Evolutionary conservation across 345 rosid genomes (phyloP).

Genomic region (Eucalyptus erythrocorys): DNA sequence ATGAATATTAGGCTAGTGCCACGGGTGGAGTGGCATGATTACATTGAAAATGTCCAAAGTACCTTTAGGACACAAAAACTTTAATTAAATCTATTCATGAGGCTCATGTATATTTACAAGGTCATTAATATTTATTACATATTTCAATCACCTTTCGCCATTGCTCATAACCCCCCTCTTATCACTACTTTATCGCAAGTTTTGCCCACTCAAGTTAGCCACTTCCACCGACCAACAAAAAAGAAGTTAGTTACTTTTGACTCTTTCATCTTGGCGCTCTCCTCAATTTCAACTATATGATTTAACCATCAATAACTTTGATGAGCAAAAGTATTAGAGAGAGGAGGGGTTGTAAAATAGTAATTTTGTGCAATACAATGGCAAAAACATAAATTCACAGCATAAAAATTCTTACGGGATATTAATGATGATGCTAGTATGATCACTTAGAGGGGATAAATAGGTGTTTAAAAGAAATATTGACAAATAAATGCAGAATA

Average conservation of each 20-base stretch:
- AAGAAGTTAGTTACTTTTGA: not conserved
- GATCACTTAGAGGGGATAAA: fast-evolving
- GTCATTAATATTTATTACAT: not conserved
- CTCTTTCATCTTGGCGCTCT: not conserved
- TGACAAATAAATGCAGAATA: too few species aligned
- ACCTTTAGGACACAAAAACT: not conserved
- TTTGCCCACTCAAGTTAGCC: not conserved
- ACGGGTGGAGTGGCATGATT: not conserved
- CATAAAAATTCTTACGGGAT: not conserved
- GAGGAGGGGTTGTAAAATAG: not conserved
- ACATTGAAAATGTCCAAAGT: not conserved
- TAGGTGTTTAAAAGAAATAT: fast-evolving
- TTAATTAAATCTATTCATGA: not conserved
- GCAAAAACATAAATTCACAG: not conserved
- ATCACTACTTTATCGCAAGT: not conserved
- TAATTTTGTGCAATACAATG: not conserved
- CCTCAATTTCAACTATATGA: not conserved
- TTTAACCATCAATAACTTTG: not conserved
- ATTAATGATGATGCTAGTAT: too few species aligned
- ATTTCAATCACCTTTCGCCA: not conserved
- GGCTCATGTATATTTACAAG: not conserved
- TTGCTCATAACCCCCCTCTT: not conserved
- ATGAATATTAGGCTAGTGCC: not conserved
- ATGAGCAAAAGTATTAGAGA: not conserved
- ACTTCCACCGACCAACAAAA: not conserved